These are phyloP conservation scores for Nicotiana attenuata DNA, from an alignment of 257 asterid species.

Conservation along the genomic window DNA sequence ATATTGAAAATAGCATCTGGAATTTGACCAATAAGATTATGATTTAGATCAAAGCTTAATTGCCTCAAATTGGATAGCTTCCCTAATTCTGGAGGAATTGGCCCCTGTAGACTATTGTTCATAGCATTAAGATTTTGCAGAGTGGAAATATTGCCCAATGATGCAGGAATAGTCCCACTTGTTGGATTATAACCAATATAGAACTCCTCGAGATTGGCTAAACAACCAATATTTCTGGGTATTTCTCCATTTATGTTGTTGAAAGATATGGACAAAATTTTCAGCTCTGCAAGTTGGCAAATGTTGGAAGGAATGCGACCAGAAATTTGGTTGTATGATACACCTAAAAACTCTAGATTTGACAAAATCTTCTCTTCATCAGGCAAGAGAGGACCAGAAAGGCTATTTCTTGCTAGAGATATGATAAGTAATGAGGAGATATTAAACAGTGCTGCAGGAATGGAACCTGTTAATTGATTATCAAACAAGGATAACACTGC, in stretches of 20 bases:
- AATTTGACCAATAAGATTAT: conserved; percentile 26
- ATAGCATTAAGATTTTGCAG: conserved; percentile 21
- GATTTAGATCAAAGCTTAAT: conserved; percentile 14
- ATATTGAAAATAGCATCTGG: conserved; percentile 31
- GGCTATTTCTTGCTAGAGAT: conserved; percentile 19
- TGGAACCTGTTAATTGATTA: conserved; percentile 28
- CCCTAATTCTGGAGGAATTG: conserved; percentile 20
- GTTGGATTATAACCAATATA: conserved; percentile 20
- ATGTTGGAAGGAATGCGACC: conserved; percentile 22
- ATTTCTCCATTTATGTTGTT: conserved; percentile 28
- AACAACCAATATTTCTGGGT: conserved; percentile 30
- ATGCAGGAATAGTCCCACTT: conserved; percentile 27
- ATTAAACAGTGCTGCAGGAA: conserved; percentile 28
- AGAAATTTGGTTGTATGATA: conserved; percentile 20
- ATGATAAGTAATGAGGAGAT: conserved; percentile 17
- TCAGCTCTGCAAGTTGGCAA: conserved; percentile 16
- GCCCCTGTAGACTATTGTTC: conserved; percentile 21
- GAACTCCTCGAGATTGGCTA: conserved; percentile 18
- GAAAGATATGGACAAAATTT: conserved; percentile 9
- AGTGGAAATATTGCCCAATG: conserved; percentile 29
- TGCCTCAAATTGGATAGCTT: conserved; percentile 20
- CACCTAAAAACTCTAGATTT: conserved; percentile 13
- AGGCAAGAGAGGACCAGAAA: conserved; percentile 23
- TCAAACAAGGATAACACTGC: background rate
- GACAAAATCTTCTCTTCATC: background rate